Conservation (phyloP, 2,329 filamentous ascomycete species). For the Phialophora tarda region DNA sequence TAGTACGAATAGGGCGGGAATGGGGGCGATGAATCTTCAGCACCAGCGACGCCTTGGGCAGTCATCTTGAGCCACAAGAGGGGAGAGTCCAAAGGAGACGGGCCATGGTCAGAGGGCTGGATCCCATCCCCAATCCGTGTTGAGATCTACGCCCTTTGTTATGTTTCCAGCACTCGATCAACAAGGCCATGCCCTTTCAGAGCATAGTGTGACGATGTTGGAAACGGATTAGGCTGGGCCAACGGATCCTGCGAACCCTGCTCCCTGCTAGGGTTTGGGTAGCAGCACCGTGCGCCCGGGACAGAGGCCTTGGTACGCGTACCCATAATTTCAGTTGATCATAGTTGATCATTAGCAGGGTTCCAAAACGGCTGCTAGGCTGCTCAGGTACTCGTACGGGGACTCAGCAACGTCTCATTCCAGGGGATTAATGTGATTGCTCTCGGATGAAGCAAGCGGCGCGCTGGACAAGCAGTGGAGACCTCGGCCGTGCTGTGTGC, state of each 20-base stretch:
- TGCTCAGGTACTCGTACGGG: neutral
- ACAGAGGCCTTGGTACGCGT: neutral
- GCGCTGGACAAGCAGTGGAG: neutral
- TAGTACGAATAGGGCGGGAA: neutral
- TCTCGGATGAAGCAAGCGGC: neutral
- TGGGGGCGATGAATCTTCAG: neutral
- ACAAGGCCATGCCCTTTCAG: slow-evolving; percentile 7
- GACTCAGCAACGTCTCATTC: neutral
- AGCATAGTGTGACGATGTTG: slow-evolving; percentile 25
- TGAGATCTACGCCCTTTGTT: slow-evolving; percentile 15
- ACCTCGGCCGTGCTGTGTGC: neutral
- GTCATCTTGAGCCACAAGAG: no score
- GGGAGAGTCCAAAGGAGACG: slow-evolving; percentile 2
- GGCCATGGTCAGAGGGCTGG: neutral
- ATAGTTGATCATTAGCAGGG: slow-evolving; percentile 8
- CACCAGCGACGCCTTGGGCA: no score
- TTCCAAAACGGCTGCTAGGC: slow-evolving; percentile 1
- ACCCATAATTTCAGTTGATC: neutral
- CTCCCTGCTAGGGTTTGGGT: slow-evolving; percentile 19
- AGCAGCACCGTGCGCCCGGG: slow-evolving; percentile 10
- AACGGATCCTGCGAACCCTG: neutral
- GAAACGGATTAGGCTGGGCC: slow-evolving; percentile 13
- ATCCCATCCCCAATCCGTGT: slow-evolving; percentile 2
- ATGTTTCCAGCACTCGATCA: slow-evolving; percentile 9
- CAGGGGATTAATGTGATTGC: neutral